phyloP scores from a whole-genome alignment of 2,329 filamentous ascomycete genomes.

The Lachnum nothofagi region DNA sequence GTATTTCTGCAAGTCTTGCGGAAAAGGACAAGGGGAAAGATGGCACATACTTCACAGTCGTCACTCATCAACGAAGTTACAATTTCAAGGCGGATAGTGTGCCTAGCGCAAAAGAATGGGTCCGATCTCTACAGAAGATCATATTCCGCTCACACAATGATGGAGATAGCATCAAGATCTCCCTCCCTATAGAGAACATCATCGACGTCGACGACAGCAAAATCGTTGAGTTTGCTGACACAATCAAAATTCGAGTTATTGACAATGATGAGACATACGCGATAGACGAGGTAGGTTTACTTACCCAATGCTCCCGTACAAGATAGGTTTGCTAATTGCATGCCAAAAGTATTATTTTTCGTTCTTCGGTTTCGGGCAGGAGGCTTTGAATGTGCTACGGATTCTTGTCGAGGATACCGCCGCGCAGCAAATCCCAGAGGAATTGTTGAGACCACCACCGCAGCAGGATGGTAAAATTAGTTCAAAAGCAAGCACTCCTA shows the following conservation, averaged over 20 bases:
- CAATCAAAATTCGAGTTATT: constrained; percentile 86
- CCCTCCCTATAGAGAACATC: constrained; percentile 79
- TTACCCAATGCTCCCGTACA: not conserved
- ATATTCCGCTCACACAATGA: constrained; percentile 96
- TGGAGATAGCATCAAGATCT: constrained; percentile 94
- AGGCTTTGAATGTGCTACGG: constrained; percentile 72
- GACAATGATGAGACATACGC: constrained; percentile 93
- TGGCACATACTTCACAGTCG: constrained; percentile 69
- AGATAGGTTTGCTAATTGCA: not conserved
- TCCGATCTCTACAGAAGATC: constrained; percentile 85
- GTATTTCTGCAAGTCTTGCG: constrained; percentile 74
- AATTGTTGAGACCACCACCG: constrained; percentile 22
- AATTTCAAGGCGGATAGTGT: constrained; percentile 84
- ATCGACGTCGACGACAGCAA: constrained; percentile 89
- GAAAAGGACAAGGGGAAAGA: constrained; percentile 72
- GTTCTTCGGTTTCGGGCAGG: constrained; percentile 81
- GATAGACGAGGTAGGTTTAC: constrained; percentile 71
- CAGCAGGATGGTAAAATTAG: constrained; percentile 17
- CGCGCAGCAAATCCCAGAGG: constrained; percentile 31
- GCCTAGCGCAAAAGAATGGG: constrained; percentile 91
- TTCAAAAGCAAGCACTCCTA: constrained; percentile 22
- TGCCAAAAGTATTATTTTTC: constrained; percentile 79
- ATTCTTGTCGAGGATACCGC: constrained; percentile 33
- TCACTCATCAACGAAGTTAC: constrained; percentile 77
- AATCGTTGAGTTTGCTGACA: constrained; percentile 87